Evolutionary conservation across 805 yeast species (phyloP), one percentile per base, ranked within the genome.

Genomic region (Maudiozyma bulderi): DNA sequence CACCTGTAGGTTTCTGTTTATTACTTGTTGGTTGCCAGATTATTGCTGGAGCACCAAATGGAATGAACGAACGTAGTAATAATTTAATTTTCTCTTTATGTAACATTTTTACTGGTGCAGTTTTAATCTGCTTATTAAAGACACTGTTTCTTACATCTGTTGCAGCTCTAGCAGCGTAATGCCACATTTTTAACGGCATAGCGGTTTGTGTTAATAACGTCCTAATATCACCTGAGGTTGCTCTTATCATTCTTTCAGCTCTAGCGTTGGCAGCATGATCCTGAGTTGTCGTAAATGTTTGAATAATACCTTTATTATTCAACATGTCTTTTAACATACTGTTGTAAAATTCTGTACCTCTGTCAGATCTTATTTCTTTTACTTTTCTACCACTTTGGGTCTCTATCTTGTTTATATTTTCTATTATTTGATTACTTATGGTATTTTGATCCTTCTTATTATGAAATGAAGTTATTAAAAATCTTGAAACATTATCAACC

Each of bases 401-500:
- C 31, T 43, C 35, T 5, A 47, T 47, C 1, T 4, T 3, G 4
- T 34, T 40, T 2, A 50, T 50, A 14, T 52, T 45, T 9, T 38
- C 15, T 13, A 38, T 13, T 38, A 38, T 20, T 15, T 14, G 28
- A 4, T 14, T 8, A 13, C 11, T 20, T 8, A 38, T 10, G 5
- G 40, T 9, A 13, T 20, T 1, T n/a, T 8, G 35, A 13, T 13
- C 15, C 15, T 47, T 51, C 8, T n/a, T 3, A 10, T 13, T 20
- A 20, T 49, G 52, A 1, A 47, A 40, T 3, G 43, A 37, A 6
- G 38, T 20, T 6, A 50, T 43, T 14, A 45, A 26, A 35, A 39
- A 47, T n/a, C 53, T 29, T 29, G 51, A 47, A 3, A 50, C 45
- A 41, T 33, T 50, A 44, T 50, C 55, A 10, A 52, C 50, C 47